These are phyloP conservation scores for Magnolia kwangsiensis DNA, from an alignment of 164 flowering plant genomes.

Conservation along the genomic window DNA sequence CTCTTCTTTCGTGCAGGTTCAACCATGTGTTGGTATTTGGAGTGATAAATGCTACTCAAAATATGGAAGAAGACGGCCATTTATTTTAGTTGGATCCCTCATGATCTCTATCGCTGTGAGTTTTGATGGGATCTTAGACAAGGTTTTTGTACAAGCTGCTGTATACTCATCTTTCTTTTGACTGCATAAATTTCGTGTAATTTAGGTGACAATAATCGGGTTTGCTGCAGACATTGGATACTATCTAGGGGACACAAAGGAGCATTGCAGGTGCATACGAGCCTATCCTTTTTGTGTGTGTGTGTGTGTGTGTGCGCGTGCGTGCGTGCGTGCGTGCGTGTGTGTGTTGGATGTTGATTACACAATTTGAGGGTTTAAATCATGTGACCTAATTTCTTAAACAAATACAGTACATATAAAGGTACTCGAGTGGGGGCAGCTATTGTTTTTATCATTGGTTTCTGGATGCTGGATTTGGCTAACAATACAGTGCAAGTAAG, in stretches of 20 bases:
- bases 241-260: conserved; percentile 83
- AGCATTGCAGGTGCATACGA: conserved; percentile 75
- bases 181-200: conserved; percentile 31
- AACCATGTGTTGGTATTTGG: conserved; percentile 99
- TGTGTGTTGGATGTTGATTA: neutral
- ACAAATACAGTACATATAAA: conserved; percentile 65
- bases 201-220: conserved; percentile 93
- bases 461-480: conserved; percentile 99
- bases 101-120: conserved; percentile 90
- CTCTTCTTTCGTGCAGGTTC: conserved; percentile 55
- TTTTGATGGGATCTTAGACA: conserved; percentile 9
- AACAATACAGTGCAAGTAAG: conserved; percentile 96
- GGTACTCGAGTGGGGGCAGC: conserved; percentile 95
- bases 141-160: conserved; percentile 1
- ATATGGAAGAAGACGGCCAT: conserved; percentile 96
- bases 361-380: neutral
- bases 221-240: conserved; percentile 99
- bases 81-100: conserved; percentile 80
- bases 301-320: no score
- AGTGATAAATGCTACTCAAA: conserved; percentile 96
- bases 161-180: conserved; percentile 10
- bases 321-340: no score
- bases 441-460: conserved; percentile 76
- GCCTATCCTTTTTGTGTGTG: neutral
- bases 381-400: conserved; percentile 9